Conservation (phyloP, 129 eudicot species). For the Artemisia annua region DNA sequence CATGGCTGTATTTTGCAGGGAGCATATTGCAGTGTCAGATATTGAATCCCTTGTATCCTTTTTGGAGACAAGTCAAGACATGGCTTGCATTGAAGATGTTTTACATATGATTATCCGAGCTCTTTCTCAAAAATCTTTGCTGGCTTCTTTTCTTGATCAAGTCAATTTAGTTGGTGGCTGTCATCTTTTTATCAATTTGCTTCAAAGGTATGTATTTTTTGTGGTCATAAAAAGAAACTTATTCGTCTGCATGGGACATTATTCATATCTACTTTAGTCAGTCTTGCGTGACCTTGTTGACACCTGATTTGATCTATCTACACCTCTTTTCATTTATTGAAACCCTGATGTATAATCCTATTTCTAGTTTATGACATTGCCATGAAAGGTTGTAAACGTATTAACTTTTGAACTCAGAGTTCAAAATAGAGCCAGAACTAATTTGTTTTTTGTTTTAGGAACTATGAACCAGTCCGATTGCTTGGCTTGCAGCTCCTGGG, state of each 20-base stretch:
- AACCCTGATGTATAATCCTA: neutral
- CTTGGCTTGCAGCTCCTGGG: constrained; percentile 95
- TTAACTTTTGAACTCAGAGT: too few species aligned
- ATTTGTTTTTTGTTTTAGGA: constrained; percentile 43
- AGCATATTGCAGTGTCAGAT: constrained; percentile 68
- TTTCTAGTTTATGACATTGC: neutral
- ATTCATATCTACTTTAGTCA: constrained; percentile 2
- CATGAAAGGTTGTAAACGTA: neutral
- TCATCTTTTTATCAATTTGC: constrained; percentile 86
- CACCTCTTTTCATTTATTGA: neutral
- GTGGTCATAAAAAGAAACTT: constrained; percentile 12
- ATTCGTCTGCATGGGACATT: neutral
- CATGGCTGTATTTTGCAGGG: constrained; percentile 50
- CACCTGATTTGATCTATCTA: neutral
- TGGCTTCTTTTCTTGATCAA: too few species aligned
- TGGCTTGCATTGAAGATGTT: constrained; percentile 91
- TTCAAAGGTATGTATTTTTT: constrained; percentile 59
- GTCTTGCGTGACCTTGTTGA: constrained; percentile 5
- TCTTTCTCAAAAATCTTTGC: too few species aligned
- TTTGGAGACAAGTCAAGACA: constrained; percentile 81
- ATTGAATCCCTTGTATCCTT: constrained; percentile 82
- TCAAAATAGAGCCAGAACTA: too few species aligned
- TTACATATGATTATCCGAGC: neutral
- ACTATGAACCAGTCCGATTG: constrained; percentile 82
- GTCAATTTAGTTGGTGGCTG: constrained; percentile 78